Percentiles rank a stretch among this genome's conserved stretches.
phyloP scores from a whole-genome alignment of 495 filamentous ascomycete species.

The Penicillium maclennaniae region DNA sequence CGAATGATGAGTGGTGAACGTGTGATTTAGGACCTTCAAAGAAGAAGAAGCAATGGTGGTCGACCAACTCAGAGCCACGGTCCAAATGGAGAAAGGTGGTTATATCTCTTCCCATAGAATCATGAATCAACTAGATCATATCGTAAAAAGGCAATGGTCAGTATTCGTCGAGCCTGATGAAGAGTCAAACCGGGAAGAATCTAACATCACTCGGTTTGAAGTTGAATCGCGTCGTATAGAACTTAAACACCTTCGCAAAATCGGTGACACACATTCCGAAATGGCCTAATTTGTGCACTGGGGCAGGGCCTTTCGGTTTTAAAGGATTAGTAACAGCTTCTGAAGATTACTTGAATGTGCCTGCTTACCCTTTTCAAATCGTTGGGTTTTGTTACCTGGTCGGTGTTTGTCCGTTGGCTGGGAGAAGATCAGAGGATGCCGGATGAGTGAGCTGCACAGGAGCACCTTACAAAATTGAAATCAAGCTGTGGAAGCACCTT shows the following conservation, averaged over 20 bases:
- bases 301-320: slow-evolving; percentile 53
- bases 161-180: no score
- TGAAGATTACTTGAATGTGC: no score
- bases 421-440: slow-evolving; percentile 4
- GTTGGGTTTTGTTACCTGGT: slow-evolving; percentile 9
- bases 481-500: no score
- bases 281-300: slow-evolving; percentile 65
- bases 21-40: slow-evolving; percentile 51
- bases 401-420: slow-evolving; percentile 15
- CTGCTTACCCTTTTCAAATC: slow-evolving; percentile 38
- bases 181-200: no score
- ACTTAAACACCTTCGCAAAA: slow-evolving; percentile 54
- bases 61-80: slow-evolving; percentile 53
- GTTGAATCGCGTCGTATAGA: slow-evolving; percentile 64
- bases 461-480: no score
- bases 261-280: slow-evolving; percentile 64
- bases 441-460: not conserved
- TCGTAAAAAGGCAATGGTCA: no score
- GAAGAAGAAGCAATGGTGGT: slow-evolving; percentile 72
- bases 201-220: slow-evolving; percentile 43
- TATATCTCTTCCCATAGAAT: slow-evolving; percentile 19
- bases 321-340: no score
- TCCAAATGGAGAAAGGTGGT: slow-evolving; percentile 62
- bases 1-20: slow-evolving; percentile 68
- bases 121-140: no score